phyloP scores from a whole-genome alignment of 2,329 filamentous ascomycete species.

The Fusarium floridanum region DNA sequence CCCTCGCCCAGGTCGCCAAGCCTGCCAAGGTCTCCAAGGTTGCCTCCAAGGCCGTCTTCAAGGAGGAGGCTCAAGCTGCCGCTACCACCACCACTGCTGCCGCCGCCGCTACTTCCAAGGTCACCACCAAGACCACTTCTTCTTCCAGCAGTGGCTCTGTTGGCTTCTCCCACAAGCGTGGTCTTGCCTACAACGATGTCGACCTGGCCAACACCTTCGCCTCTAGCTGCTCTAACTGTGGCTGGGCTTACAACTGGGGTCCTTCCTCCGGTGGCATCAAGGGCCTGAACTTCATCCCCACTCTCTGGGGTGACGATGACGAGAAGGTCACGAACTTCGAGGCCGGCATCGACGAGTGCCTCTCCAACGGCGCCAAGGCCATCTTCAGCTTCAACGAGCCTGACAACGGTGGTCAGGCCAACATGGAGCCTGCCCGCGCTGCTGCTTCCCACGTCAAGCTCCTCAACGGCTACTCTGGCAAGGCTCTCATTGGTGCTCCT shows the following conservation, averaged over 20 bases:
- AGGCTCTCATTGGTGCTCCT: constrained; percentile 69
- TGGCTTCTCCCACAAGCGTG: constrained; percentile 66
- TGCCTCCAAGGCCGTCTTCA: constrained; percentile 5
- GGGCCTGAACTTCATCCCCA: constrained; percentile 72
- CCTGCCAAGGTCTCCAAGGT: constrained; percentile 29
- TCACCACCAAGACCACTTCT: constrained; percentile 4
- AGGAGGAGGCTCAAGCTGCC: constrained; percentile 16
- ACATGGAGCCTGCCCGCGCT: constrained; percentile 65
- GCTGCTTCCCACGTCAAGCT: constrained; percentile 65
- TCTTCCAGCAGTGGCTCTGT: constrained; percentile 26
- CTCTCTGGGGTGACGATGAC: constrained; percentile 68
- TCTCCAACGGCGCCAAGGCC: constrained; percentile 66
- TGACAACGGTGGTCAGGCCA: constrained; percentile 71
- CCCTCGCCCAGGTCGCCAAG: constrained; percentile 44
- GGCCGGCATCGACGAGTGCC: constrained; percentile 62
- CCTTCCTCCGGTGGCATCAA: constrained; percentile 58
- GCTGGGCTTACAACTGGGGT: constrained; percentile 80
- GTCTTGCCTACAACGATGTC: constrained; percentile 75
- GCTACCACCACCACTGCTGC: constrained; percentile 6
- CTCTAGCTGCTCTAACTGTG: constrained; percentile 55
- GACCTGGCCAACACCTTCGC: constrained; percentile 65
- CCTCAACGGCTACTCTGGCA: constrained; percentile 67
- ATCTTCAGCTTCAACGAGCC: constrained; percentile 81
- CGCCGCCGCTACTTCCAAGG: constrained; percentile 11
- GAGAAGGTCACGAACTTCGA: constrained; percentile 64